A percentile compares a stretch with the other conserved stretches of the same genome.
Conservation (phyloP, 192 early-diverging fungal species). For the Helicostylum pulchrum region DNA sequence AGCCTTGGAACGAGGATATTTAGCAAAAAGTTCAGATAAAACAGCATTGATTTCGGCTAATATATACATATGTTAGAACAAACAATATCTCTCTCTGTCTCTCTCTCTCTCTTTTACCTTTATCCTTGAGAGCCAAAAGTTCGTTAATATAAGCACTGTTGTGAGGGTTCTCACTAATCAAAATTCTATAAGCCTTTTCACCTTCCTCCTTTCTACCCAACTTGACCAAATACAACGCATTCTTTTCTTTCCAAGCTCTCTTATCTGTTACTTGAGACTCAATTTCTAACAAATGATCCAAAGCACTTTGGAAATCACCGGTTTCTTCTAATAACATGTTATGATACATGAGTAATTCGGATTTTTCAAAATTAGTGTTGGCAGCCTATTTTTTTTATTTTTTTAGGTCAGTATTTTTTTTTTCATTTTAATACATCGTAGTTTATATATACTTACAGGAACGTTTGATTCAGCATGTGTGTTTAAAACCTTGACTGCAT, state of each 20-base stretch:
- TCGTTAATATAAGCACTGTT: constrained; percentile 68
- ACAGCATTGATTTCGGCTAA: constrained; percentile 11
- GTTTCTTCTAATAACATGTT: constrained; percentile 81
- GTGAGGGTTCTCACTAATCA: constrained; percentile 84
- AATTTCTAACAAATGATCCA: constrained; percentile 76
- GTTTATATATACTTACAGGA: not conserved
- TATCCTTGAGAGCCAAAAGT: constrained; percentile 51
- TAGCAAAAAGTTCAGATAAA: constrained; percentile 18
- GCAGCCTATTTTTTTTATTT: not conserved
- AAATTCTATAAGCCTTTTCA: constrained; percentile 67
- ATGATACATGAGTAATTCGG: constrained; percentile 85
- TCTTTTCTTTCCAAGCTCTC: constrained; percentile 71
- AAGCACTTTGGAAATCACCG: constrained; percentile 71
- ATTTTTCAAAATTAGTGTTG: constrained; percentile 57
- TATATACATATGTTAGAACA: not conserved
- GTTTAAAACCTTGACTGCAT: constrained; percentile 68
- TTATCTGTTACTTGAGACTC: constrained; percentile 72
- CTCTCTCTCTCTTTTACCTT: constrained; percentile 37
- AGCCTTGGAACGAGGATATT: constrained; percentile 79
- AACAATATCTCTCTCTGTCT: not conserved
- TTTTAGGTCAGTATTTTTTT: not conserved
- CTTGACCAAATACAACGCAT: constrained; percentile 65
- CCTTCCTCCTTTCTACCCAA: constrained; percentile 66
- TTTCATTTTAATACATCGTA: not conserved
- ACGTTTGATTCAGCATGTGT: constrained; percentile 42